These are phyloP conservation scores for Blumeria hordei DNA, from an alignment of 2,329 filamentous ascomycete species.

Conservation along the genomic window DNA sequence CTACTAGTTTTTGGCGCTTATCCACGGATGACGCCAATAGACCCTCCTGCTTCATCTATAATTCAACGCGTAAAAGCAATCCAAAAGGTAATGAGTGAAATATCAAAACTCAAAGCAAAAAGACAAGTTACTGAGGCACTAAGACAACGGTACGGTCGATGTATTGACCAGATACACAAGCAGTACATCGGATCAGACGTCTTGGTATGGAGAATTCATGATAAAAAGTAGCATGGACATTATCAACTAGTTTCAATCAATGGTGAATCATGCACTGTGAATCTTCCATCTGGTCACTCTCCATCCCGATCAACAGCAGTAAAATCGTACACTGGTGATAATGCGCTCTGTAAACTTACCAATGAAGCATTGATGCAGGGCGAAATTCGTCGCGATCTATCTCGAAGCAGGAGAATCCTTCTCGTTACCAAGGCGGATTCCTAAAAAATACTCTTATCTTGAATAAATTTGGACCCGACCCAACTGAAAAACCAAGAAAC, in stretches of 20 bases:
- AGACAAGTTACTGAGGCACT: conserved; percentile 2
- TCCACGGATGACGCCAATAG: background rate
- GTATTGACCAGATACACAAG: background rate
- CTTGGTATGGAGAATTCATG: conserved; percentile 1
- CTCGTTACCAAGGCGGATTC: background rate
- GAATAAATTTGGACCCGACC: background rate
- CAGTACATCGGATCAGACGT: background rate
- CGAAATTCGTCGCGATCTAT: no score
- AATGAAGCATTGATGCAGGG: no score
- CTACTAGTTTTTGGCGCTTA: background rate
- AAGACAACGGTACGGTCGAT: background rate
- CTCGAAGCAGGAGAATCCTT: background rate
- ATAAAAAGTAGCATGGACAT: background rate
- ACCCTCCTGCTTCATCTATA: background rate
- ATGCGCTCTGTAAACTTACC: no score
- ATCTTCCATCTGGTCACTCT: background rate
- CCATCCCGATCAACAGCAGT: background rate
- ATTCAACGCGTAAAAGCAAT: background rate
- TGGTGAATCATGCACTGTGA: background rate
- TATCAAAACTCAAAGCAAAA: conserved; percentile 1
- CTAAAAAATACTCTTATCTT: background rate
- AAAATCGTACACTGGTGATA: background rate
- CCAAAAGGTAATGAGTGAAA: conserved; percentile 3
- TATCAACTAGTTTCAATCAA: background rate
- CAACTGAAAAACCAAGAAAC: no score